A percentile compares a stretch with the other conserved stretches of the same genome.
phyloP scores from a whole-genome alignment of 495 filamentous ascomycete species.

The Penicillium paradoxum region DNA sequence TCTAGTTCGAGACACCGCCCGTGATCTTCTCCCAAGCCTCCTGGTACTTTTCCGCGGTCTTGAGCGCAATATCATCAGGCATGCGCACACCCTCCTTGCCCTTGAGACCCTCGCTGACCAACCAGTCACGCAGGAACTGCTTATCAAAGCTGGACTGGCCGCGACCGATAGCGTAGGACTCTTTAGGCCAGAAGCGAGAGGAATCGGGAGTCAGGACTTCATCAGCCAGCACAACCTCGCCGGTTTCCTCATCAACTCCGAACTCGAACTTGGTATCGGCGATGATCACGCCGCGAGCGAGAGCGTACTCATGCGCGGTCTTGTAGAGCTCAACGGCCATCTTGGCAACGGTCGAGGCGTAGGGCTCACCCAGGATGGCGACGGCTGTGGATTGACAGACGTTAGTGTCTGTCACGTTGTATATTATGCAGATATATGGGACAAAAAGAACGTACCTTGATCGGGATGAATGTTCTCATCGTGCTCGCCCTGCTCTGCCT shows the following conservation, averaged over 20 bases:
- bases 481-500: conserved; percentile 76
- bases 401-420: conserved; percentile 5
- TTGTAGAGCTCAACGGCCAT: conserved; percentile 71
- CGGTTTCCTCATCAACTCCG: conserved; percentile 65
- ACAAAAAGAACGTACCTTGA: conserved; percentile 39
- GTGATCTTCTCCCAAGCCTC: conserved; percentile 70
- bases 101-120: conserved; percentile 64
- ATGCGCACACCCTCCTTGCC: conserved; percentile 64
- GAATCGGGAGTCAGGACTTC: conserved; percentile 88
- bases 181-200: conserved; percentile 83
- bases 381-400: conserved; percentile 44
- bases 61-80: conserved; percentile 57
- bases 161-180: conserved; percentile 64
- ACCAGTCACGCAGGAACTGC: conserved; percentile 85
- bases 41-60: conserved; percentile 60
- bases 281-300: conserved; percentile 78
- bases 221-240: conserved; percentile 80
- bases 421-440: background rate
- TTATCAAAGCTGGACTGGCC: conserved; percentile 87
- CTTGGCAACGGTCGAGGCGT: conserved; percentile 69
- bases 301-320: conserved; percentile 67
- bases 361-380: conserved; percentile 64
- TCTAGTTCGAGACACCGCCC: conserved; percentile 35
- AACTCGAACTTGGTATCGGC: conserved; percentile 88
- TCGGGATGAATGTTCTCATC: conserved; percentile 89